Evolutionary conservation across 1,284 basidiomycete species (phyloP), one percentile per base, ranked within the genome.

Genomic region (Coriolopsis trogii): DNA sequence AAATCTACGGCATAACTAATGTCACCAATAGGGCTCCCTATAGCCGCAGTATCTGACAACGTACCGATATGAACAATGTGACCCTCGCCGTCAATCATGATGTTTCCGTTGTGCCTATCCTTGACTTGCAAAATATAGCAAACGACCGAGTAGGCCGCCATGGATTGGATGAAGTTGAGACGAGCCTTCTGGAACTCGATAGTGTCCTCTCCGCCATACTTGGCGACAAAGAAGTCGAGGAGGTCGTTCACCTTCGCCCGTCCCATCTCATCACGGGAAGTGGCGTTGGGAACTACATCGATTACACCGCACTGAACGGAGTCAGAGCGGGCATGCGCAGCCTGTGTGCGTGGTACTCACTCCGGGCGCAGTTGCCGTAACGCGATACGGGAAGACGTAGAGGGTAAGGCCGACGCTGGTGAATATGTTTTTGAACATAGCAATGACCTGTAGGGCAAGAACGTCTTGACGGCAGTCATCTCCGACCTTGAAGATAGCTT

Each of bases 371-470:
- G 97, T 99, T 1, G 97, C 96, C 6, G 95, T 98, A 13, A 99
- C 97, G 41, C 96, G 85, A 68, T 99, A 99, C 0, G 97, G 97
- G 70, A 87, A 96, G 23, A 99, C 80, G 65, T 99, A 98, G 25
- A 98, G 75, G 16, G 89, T 92, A 49, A 99, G 74, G 1, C 97
- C 97, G 46, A 96, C 84, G 53, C 80, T 80, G 12, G 83, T 91
- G 73, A 96, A 99, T 56, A 98, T 91, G 70, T 97, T 98, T 74
- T 99, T 99, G 82, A 99, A 97, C 93, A 99, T 98, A 8, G 97
- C 97, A 58, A 99, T 99, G 59, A 98, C 77, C 68, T 99, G 97
- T 49, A 99, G 76, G 0, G 97, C 97, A 33, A 99, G 81, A 18
- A 98, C 90, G 64, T 99, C 97, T 71, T 99, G 97, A 38, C 97